These are phyloP conservation scores for Casuarina glauca DNA, from an alignment of 306 rosid genomes.

Conservation along the genomic window DNA sequence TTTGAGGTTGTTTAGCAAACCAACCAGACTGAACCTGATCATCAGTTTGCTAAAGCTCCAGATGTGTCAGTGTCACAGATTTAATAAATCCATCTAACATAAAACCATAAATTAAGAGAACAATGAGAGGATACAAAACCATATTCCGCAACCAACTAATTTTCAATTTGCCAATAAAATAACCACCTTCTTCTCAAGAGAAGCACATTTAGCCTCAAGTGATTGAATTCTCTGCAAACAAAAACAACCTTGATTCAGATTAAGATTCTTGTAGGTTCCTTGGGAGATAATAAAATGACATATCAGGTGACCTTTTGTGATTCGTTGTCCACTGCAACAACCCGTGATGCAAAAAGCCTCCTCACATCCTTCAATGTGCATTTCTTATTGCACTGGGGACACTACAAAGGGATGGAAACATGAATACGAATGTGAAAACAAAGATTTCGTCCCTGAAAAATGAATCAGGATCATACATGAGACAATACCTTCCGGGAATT, in stretches of 20 bases:
- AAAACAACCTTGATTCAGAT: slow-evolving; percentile 18
- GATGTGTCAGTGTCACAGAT: not conserved
- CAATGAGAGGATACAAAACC: not conserved
- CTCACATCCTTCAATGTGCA: slow-evolving; percentile 73
- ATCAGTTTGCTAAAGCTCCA: not conserved
- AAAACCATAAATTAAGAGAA: not conserved
- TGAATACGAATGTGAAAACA: slow-evolving; percentile 4
- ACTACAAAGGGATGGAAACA: slow-evolving; percentile 35
- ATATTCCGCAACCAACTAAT: not conserved
- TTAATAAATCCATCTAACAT: not conserved
- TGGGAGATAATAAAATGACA: not conserved
- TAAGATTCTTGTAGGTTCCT: slow-evolving; percentile 8
- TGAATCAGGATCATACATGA: not conserved
- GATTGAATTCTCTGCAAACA: slow-evolving; percentile 58
- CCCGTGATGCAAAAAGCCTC: slow-evolving; percentile 65
- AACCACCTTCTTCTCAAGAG: slow-evolving; percentile 68
- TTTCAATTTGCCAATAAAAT: not conserved
- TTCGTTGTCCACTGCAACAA: slow-evolving; percentile 65
- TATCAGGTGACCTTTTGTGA: slow-evolving; percentile 59
- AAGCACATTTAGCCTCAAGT: slow-evolving; percentile 70
- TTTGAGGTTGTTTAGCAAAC: not conserved
- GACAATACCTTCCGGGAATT: slow-evolving; percentile 60
- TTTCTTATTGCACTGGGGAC: slow-evolving; percentile 83
- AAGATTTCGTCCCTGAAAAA: not conserved
- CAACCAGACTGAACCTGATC: not conserved